Evolutionary conservation across 345 rosid species (phyloP), one percentile per base, ranked within the genome.

Genomic region (Heritiera fomes): DNA sequence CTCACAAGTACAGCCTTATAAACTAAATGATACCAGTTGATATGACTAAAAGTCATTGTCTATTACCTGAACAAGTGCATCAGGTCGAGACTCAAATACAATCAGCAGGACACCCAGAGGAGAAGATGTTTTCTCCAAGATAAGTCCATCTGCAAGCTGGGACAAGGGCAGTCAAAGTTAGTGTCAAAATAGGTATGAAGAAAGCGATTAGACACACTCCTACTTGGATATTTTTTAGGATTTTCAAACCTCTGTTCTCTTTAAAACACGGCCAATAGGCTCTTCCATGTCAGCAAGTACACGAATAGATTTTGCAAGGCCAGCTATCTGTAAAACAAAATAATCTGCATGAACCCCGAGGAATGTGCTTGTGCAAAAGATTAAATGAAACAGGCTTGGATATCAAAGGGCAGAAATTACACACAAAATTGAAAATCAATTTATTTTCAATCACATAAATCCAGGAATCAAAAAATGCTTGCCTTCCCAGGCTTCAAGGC

Each of bases 81-180:
- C 92, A 56, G 94, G 93, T 75, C 93, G 93, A 82, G 94, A 86
- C 87, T 90, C 96, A 79, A 91, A 91, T 66, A 91, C 86, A 76
- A 91, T 85, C 76, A 91, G 82, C 75, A 91, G 89, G 66, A 90
- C 96, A 52, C 93, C 96, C 71, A 90, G 79, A 67, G 96, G 92
- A 81, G 86, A 87, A 59, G 94, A 86, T 50, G 92, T 90, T 87
- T 90, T 88, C 84, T 90, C 96, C 71, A 90, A 78, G 78, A 90
- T 23, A 53, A 91, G 93, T 77, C 92, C 91, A 83, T 91, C 91
- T 41, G 96, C 89, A 61, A 91, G 80, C 96, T 91, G 88, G 53
- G 62, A 13, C 43, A 80, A 77, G 1, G 47, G 77, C 40, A 73
- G 28, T 56, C 53, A 61, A 34, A 71, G 75, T 23, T 71, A 66